These are phyloP conservation scores for Prunella vulgaris DNA, from an alignment of 257 asterid species.

Conservation along the genomic window DNA sequence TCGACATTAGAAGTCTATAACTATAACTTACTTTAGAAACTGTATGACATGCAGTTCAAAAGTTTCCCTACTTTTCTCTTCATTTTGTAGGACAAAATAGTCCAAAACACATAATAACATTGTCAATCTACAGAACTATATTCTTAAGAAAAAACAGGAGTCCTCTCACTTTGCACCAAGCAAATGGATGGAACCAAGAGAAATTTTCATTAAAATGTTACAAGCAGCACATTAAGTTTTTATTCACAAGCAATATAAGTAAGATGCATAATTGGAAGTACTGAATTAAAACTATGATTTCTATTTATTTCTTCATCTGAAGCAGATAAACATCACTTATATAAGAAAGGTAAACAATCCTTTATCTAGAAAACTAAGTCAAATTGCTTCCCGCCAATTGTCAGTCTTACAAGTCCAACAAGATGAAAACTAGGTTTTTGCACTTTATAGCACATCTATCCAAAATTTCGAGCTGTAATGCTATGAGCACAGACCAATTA, in stretches of 20 bases:
- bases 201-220: background rate
- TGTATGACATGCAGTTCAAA: background rate
- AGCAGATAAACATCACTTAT: background rate
- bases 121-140: background rate
- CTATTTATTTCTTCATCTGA: background rate
- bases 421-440: background rate
- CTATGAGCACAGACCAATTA: background rate
- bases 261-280: background rate
- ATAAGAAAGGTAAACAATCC: background rate
- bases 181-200: background rate
- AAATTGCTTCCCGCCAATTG: background rate
- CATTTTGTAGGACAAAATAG: background rate
- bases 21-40: background rate
- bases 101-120: background rate
- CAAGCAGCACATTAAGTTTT: background rate
- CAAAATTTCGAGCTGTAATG: background rate
- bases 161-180: background rate
- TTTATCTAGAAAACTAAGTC: background rate
- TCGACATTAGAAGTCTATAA: background rate
- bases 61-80: background rate
- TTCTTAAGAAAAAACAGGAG: background rate
- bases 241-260: background rate
- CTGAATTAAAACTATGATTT: background rate
- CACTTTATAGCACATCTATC: background rate
- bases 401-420: background rate